Base-by-base conservation (phyloP, 352 stramenopile species). In the Lagenidium sp. region DNA sequence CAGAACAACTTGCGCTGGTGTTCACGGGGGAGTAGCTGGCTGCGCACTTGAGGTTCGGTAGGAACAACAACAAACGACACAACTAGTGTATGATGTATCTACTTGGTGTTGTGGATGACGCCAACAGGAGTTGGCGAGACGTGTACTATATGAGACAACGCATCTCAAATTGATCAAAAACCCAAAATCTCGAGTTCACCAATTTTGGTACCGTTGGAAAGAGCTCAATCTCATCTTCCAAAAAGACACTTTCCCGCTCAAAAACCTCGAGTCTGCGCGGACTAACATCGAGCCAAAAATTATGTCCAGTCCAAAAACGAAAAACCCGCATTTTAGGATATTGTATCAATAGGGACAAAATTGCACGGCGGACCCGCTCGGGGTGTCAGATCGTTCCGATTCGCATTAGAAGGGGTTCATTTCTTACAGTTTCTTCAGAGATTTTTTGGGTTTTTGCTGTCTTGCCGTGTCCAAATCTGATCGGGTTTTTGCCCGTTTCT, bases 301-400 rank as follows among this genome's bases (percentile, higher is more conserved):
- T 7, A 5, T 25, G 36, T 25, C 19, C 28, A 5, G 11, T 8
- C 36, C 19, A 8, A 6, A 41, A 25, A 41, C 7, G 11, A 24
- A 41, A 41, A 41, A 22, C 18, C 36, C 11, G n/a, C 5, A 41
- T 41, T 41, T 41, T 41, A 15, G 36, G 36, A 29, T 41, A 41
- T 41, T 5, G 36, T 41, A 22, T 25, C 12, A 29, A 6, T 20
- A 8, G 19, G 11, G 18, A 4, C 5, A 10, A 25, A 5, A 41
- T 5, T 18, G n/a, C 19, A 15, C 16, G 16, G 11, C 6, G 19
- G 28, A 25, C 19, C 36, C 36, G 5, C 5, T 25, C 19, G 36
- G 24, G 16, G 19, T 22, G 6, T 22, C 19, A 10, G 15, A 18
- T 26, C 11, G 12, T 6, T 41, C 18, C 6, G 18, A 41, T 25